Evolutionary conservation across 2,329 filamentous ascomycete species (phyloP), one percentile per base, ranked within the genome.

Genomic region (Talaromyces rugulosus): DNA sequence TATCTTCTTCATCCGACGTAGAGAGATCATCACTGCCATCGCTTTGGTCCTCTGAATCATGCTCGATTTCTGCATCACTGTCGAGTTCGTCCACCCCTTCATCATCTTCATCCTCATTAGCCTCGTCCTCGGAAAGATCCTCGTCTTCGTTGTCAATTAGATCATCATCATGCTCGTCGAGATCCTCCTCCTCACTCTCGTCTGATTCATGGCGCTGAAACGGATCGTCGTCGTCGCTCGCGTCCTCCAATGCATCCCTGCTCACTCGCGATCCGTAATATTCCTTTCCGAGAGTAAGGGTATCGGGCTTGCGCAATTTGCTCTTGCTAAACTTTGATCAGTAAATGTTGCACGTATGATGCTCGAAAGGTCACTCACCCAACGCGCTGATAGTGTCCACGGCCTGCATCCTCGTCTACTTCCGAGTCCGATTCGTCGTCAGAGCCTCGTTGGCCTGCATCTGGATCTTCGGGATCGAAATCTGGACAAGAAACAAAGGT

Each of bases 381-480:
- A 34, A 96, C 91, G 58, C 83, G 77, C 51, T 90, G 84, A 72
- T 98, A 98, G 74, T 98, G 94, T 70, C 96, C 94, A 34, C 93
- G 89, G 23, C 89, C 92, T 11, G 82, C 80, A 67, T 82, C 75
- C 47, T 68, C 75, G 61, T 77, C 77, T 27, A 75, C 77, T 5
- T 65, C 64, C 52, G 82, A 85, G 57, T 80, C 83, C 14, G 76
- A 75, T 51, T 79, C 81, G 54, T 84, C 85, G 60, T 84, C 83
- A 61, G 82, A 83, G n/a, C 82, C 82, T 64, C 77, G 76, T 16
- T 82, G 82, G 18, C 79, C 80, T 64, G 87, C 85, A 67, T 85
- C 79, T 59, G 84, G 77, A 61, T 85, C 86, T 79, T 96, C 92
- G 0, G 91, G 91, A 72, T 96, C 92, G 71, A 90, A 88, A 72